phyloP scores from a whole-genome alignment of 2,329 filamentous ascomycete genomes.

The Graphilbum fragrans region DNA sequence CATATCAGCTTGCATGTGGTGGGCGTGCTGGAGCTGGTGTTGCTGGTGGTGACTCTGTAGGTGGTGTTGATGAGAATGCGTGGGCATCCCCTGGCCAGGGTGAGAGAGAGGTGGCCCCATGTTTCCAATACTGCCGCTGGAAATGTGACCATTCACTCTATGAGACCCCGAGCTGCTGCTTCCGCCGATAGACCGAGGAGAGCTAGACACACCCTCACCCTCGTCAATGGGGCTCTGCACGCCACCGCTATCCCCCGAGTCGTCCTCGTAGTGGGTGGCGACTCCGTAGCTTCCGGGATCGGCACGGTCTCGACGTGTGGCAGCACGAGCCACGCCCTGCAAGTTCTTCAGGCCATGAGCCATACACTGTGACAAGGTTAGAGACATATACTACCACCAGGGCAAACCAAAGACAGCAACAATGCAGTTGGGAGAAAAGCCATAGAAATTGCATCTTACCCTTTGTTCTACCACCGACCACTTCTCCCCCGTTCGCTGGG shows the following conservation, averaged over 20 bases:
- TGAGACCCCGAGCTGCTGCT: conserved; percentile 15
- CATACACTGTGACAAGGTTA: conserved; percentile 50
- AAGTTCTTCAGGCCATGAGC: conserved; percentile 74
- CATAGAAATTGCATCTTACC: conserved; percentile 28
- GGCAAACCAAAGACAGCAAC: not conserved
- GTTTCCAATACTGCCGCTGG: not conserved
- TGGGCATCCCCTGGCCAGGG: too few species aligned
- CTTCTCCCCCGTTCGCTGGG: conserved; percentile 66
- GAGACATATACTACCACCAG: not conserved
- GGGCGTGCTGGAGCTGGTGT: not conserved
- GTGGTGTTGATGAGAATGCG: not conserved
- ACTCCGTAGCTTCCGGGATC: conserved; percentile 24
- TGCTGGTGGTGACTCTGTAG: not conserved
- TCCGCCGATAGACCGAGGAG: conserved; percentile 17
- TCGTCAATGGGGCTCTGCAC: conserved; percentile 50
- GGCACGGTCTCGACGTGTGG: conserved; percentile 51
- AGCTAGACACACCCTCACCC: conserved; percentile 40
- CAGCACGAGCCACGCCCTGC: conserved; percentile 54
- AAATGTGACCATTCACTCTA: not conserved
- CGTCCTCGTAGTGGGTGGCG: conserved; percentile 46
- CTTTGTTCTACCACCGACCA: conserved; percentile 60
- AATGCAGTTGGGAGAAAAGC: too few species aligned
- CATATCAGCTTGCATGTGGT: not conserved
- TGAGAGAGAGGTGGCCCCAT: not conserved
- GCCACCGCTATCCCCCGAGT: conserved; percentile 57